Base-by-base conservation (phyloP, 176 grass and related monocot genomes). In the Carex littledalei region DNA sequence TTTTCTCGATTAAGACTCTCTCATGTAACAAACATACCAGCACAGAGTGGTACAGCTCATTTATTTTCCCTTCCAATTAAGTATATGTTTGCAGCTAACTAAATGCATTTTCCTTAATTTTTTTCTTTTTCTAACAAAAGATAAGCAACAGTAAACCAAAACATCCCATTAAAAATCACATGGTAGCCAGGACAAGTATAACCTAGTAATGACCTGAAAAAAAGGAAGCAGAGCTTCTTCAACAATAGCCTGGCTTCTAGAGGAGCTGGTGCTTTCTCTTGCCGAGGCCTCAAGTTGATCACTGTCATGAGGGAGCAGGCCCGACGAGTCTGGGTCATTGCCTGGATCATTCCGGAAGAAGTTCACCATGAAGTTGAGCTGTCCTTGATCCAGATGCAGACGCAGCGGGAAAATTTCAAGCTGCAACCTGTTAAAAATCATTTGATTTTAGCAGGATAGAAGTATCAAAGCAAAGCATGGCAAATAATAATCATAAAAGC, bases 161-260 rank as follows among this genome's bases (percentile, higher is more conserved):
- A 78, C 22, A 78, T 56, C 14, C n/a, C 68, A 45, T 20, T n/a
- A 21, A 45, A n/a, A 21, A 45, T 72, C 37, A 41, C 20, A 43
- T 70, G 67, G 16, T 78, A 78, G 47, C 6, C 2, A 34, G 52
- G 26, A 72, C 2, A 78, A 78, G 50, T 57, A 34, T 55, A 18
- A 57, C 13, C 6, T 57, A 82, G 39, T 85, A 88, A 85, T 68
- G 86, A 93, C 96, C 96, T 99, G 96, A 88, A 99, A 99, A 78
- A 99, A 99, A 78, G 96, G 96, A 88, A 99, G 96, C 47, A 99
- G 82, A 63, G 96, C 93, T 87, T 95, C 96, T 62, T 92, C 93
- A 31, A 84, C 90, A 75, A 99, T 87, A 81, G 81, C 71, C 71
- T 88, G 80, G 67, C 88, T 88, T 77, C 53, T 85, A 71, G 66